Evolutionary conservation across 1,284 basidiomycete genomes (phyloP), one percentile per base, ranked within the genome.

Genomic region (Trametes versicolor): DNA sequence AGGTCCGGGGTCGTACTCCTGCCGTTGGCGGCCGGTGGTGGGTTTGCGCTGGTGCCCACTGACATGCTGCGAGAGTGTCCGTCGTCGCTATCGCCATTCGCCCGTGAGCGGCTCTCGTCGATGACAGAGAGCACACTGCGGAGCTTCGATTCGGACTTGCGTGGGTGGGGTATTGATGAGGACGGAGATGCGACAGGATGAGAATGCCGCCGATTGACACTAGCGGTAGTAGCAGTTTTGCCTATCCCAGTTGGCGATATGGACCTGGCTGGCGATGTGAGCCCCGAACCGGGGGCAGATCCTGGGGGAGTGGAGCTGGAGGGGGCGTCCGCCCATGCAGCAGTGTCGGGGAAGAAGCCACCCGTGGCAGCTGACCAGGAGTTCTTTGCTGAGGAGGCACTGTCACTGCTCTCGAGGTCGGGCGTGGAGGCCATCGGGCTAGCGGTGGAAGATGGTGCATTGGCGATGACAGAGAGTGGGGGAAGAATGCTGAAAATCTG

Each of bases 401-500:
- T 68, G 55, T 76, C 73, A 53, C 72, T 75, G 56, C 69, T 70
- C 36, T 75, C 74, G 5, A 78, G 69, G 78, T 86, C 62, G 81
- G 82, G 65, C 79, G 85, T 52, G 81, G 81, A 84, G 25, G 71
- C 75, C 48, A 77, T 61, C 7, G 79, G 77, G 41, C 77, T 76
- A 13, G 80, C 78, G 13, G 77, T 72, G 2, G 80, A 72, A 7
- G 79, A 77, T 19, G 88, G 83, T 53, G 81, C 78, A 60, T 81
- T 86, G 58, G 87, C 84, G 75, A 90, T 89, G 70, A 92, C 91
- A 41, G 91, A 93, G 60, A 91, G 85, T 32, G 95, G 95, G 21
- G 93, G 88, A 2, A 97, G 85, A 65, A 98, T 97, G 73, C 89
- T 93, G 79, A 98, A 97, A 70, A 98, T 97, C 75, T 96, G 91